Conservation (phyloP, 306 rosid genomes). For the Cucurbita pepo region DNA sequence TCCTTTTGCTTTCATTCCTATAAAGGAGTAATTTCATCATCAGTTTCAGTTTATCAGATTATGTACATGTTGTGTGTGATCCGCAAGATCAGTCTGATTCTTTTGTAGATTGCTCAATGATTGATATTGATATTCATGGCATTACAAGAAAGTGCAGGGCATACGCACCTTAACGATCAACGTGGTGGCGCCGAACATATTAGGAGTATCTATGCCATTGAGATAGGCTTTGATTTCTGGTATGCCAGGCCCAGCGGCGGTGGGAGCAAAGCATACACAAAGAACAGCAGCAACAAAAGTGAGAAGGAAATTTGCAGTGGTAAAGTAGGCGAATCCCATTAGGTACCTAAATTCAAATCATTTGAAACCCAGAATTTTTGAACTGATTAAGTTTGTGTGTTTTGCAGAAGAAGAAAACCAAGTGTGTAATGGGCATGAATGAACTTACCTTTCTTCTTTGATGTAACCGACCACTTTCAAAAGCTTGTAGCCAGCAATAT, state of each 20-base stretch:
- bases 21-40: background rate
- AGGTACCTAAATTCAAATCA: conserved; percentile 31
- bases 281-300: conserved; percentile 47
- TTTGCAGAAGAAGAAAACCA: background rate
- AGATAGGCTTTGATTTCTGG: conserved; percentile 95
- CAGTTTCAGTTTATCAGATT: too few relatives aligned
- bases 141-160: background rate
- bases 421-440: background rate
- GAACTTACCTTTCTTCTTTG: conserved; percentile 29
- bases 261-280: conserved; percentile 80
- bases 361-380: background rate
- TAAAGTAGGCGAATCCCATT: conserved; percentile 40
- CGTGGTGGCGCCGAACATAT: conserved; percentile 63
- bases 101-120: background rate
- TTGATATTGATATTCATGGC: background rate
- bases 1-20: too few relatives aligned
- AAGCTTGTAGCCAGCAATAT: conserved; percentile 80
- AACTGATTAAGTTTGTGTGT: background rate
- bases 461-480: conserved; percentile 36
- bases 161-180: conserved; percentile 63
- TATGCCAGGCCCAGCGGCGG: conserved; percentile 89
- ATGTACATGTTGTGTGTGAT: background rate
- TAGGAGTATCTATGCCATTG: conserved; percentile 80
- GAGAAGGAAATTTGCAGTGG: conserved; percentile 37
- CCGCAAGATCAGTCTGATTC: background rate